These are phyloP conservation scores for Nannochloropsis gaditana DNA, from an alignment of 108 stramenopile genomes.

Conservation along the genomic window DNA sequence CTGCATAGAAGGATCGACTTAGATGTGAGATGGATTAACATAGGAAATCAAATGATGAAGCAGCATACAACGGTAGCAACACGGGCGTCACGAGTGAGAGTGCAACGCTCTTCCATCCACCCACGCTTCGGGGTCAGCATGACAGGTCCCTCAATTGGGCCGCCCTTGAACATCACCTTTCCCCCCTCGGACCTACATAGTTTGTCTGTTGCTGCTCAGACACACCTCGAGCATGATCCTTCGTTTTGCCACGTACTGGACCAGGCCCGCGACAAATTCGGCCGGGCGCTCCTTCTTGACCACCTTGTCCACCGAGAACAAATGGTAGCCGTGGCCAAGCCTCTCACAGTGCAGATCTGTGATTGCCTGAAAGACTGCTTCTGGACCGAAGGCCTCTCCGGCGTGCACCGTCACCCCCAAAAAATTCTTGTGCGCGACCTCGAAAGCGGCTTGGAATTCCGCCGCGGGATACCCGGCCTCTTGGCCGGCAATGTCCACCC, in stretches of 20 bases:
- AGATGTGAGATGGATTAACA: no score
- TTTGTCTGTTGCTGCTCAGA: not conserved
- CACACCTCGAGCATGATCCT: conserved; percentile 26
- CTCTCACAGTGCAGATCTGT: not conserved
- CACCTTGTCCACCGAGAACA: conserved; percentile 20
- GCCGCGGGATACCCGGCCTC: conserved; percentile 4
- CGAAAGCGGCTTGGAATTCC: not conserved
- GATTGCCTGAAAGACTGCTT: conserved; percentile 16
- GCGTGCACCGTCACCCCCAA: conserved; percentile 22
- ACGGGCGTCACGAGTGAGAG: no score
- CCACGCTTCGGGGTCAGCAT: not conserved
- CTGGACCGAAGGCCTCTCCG: conserved; percentile 22
- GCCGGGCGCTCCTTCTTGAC: not conserved
- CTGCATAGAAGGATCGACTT: not conserved
- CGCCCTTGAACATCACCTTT: not conserved
- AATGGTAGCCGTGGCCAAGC: conserved; percentile 19
- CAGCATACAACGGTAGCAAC: no score
- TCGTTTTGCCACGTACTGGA: not conserved
- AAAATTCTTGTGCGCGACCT: not conserved
- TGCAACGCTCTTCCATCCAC: not conserved
- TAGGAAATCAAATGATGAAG: no score
- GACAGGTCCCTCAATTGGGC: no score
- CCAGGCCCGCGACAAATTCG: not conserved
- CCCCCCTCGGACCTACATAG: not conserved
- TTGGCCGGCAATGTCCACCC: conserved; percentile 21